A percentile compares a stretch with the other conserved stretches of the same genome.
Conservation (phyloP, 345 rosid genomes). For the Melastoma malabathricum region DNA sequence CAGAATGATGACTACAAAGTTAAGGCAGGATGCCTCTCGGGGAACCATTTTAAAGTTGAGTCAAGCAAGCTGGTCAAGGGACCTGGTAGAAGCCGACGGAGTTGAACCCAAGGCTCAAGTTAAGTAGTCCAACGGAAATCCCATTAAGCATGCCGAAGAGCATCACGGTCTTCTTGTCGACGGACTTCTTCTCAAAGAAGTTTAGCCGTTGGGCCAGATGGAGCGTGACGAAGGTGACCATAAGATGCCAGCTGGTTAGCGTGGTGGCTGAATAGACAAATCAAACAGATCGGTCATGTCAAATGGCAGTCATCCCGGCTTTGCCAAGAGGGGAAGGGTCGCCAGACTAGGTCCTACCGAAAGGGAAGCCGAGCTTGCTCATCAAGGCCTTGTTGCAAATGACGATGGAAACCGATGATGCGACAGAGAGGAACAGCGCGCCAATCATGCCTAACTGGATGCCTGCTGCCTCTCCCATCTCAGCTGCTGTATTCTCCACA, state of each 20-base stretch:
- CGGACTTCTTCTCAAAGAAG: conserved; percentile 67
- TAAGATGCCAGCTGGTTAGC: conserved; percentile 90
- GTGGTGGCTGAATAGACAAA: conserved; percentile 56
- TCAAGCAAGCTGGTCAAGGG: neutral
- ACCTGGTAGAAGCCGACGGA: conserved; percentile 98
- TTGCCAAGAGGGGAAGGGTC: too few species aligned
- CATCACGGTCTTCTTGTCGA: conserved; percentile 77
- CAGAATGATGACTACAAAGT: conserved; percentile 1
- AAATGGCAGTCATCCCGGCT: too few species aligned
- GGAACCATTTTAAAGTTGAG: neutral
- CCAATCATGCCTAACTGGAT: conserved; percentile 83
- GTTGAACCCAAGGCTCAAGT: conserved; percentile 94
- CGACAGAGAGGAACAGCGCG: conserved; percentile 87
- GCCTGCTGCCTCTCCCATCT: conserved; percentile 87
- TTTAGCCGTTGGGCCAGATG: conserved; percentile 69
- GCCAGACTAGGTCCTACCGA: conserved; percentile 33
- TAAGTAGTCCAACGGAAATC: conserved; percentile 82
- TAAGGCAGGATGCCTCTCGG: neutral
- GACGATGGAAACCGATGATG: conserved; percentile 96
- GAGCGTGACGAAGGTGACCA: conserved; percentile 88
- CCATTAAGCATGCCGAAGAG: conserved; percentile 96
- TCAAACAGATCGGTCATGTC: neutral
- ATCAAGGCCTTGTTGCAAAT: conserved; percentile 99
- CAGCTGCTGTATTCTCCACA: conserved; percentile 1
- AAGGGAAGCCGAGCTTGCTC: conserved; percentile 98